Percentiles rank a stretch among this genome's conserved stretches.
phyloP scores from a whole-genome alignment of 371 early-diverging fungal genomes.

The Mucor velutinosus region DNA sequence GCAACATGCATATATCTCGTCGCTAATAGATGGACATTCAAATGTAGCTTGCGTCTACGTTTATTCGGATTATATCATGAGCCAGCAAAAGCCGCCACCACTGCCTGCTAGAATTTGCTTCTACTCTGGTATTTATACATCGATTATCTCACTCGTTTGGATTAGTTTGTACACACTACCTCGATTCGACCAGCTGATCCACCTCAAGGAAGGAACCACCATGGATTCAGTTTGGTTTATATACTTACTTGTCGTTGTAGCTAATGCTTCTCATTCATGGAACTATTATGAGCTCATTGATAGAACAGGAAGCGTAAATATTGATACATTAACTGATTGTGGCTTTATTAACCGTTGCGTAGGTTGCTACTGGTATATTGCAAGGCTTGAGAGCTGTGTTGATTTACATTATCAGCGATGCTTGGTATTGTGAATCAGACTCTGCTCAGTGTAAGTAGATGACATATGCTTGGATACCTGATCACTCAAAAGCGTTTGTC shows the following conservation, averaged over 20 bases:
- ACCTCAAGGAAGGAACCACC: constrained; percentile 24
- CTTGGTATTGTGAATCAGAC: constrained; percentile 67
- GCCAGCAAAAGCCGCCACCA: constrained; percentile 46
- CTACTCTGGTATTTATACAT: constrained; percentile 57
- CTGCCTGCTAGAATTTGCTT: constrained; percentile 53
- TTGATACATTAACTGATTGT: neutral
- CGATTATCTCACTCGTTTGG: constrained; percentile 44
- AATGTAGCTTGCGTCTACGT: constrained; percentile 54
- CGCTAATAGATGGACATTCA: neutral
- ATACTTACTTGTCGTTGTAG: constrained; percentile 35
- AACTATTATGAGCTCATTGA: constrained; percentile 57
- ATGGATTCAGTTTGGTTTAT: constrained; percentile 18
- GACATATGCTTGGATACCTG: neutral
- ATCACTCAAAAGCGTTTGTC: neutral
- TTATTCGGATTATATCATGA: constrained; percentile 57
- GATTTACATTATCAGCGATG: constrained; percentile 70
- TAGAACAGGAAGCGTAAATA: constrained; percentile 55
- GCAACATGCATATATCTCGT: neutral
- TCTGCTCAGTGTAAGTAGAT: constrained; percentile 62
- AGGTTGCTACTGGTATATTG: constrained; percentile 71
- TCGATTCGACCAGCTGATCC: constrained; percentile 39
- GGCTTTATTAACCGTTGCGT: constrained; percentile 64
- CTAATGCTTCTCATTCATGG: constrained; percentile 49
- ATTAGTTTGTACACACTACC: constrained; percentile 55
- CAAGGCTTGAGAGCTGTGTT: constrained; percentile 74